Base-by-base conservation (phyloP, 2,329 filamentous ascomycete species). In the Dactylonectria estremocensis region DNA sequence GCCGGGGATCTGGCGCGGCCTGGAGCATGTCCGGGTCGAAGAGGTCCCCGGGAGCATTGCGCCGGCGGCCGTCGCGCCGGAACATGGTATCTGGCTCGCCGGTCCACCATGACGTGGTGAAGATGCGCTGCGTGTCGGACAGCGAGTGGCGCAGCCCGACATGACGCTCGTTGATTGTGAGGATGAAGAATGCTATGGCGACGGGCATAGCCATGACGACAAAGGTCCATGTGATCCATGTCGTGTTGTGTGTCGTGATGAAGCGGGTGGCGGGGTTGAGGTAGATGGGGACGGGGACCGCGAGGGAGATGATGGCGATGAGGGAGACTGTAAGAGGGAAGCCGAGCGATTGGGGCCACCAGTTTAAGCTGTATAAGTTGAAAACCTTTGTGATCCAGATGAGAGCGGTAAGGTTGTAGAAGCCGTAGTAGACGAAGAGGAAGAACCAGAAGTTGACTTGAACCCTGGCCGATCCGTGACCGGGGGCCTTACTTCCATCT, bases 361-460 rank as follows among this genome's bases (percentile, higher is more conserved):
- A 92, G 80, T 92, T 92, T 64, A 92, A 82, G 68, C 87, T 89
- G 82, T 92, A 92, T 22, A 92, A 84, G 74, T 92, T 92, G 78
- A 92, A 92, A 5, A 92, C 86, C 75, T 92, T 92, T 54, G 90
- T 92, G 76, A 92, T 91, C 89, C 90, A 92, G 68, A 91, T 87
- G 72, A 92, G 80, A 2, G 90, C 90, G 5, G 89, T 91, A 24
- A 92, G 75, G 76, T 90, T 92, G 79, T 92, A 92, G 72, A 91
- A 87, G 64, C 89, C 89, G 77, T 92, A 92, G 81, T 92, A 92
- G 64, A 91, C 87, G 55, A 91, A 87, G 43, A 92, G 82, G 75
- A 92, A 92, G 83, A 91, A 92, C 90, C 90, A 92, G 75, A 92
- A 92, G 81, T 91, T 91, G 72, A 92, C 87, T 69, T 88, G 86